phyloP scores from a whole-genome alignment of 768 basidiomycete genomes.

The Scleroderma bovista region DNA sequence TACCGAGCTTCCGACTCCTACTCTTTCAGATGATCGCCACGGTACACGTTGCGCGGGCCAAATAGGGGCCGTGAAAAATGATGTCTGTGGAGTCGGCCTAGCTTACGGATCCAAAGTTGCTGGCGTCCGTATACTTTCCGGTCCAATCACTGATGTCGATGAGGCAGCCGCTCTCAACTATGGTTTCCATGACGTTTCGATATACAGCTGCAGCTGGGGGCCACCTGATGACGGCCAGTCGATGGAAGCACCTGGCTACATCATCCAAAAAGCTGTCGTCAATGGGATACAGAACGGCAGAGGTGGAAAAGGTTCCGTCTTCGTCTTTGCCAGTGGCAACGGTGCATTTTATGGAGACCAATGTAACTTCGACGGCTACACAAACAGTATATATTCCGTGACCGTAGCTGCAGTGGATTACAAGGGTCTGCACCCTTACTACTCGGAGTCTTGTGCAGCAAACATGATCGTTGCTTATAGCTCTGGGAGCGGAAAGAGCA shows the following conservation, averaged over 20 bases:
- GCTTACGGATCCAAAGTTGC: conserved; percentile 90
- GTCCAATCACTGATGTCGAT: conserved; percentile 90
- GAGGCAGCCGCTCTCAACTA: conserved; percentile 95
- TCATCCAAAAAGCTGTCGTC: conserved; percentile 90
- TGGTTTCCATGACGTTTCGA: conserved; percentile 85
- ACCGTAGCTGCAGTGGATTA: conserved; percentile 95
- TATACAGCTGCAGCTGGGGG: conserved; percentile 98
- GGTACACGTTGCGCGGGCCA: conserved; percentile 98
- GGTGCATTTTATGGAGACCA: conserved; percentile 89
- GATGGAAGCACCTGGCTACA: conserved; percentile 90
- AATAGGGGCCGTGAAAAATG: conserved; percentile 88
- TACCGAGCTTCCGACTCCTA: conserved; percentile 77
- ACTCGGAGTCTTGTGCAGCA: conserved; percentile 96
- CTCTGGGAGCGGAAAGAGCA: conserved; percentile 89
- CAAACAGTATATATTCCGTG: conserved; percentile 93
- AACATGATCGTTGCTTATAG: conserved; percentile 96
- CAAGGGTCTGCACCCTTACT: conserved; percentile 91
- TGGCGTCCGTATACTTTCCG: conserved; percentile 92
- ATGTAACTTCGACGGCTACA: conserved; percentile 99
- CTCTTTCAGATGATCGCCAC: conserved; percentile 88
- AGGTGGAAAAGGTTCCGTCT: conserved; percentile 84
- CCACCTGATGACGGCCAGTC: conserved; percentile 91
- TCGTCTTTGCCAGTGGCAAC: conserved; percentile 97
- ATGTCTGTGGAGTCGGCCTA: conserved; percentile 90
- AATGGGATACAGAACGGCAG: conserved; percentile 92